These are phyloP conservation scores for Jimgerdemannia lactiflua DNA, from an alignment of 192 early-diverging fungal genomes.

Conservation along the genomic window DNA sequence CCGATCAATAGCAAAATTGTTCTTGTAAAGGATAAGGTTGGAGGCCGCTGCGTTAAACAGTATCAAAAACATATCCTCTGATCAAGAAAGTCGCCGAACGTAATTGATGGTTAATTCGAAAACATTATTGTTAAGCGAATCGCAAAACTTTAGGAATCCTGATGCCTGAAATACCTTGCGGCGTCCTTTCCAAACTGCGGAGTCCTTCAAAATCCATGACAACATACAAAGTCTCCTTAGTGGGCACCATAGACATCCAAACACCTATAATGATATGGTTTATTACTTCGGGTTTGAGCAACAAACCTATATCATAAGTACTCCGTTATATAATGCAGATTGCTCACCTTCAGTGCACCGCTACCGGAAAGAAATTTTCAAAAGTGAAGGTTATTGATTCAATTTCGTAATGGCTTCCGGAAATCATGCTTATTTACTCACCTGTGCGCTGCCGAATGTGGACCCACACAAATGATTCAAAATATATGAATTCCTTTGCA, in stretches of 20 bases:
- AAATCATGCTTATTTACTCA: not conserved
- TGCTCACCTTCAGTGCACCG: not conserved
- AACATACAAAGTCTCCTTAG: slow-evolving; percentile 17
- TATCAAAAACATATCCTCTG: not conserved
- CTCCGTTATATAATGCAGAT: no score
- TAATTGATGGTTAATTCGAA: no score
- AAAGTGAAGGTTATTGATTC: not conserved
- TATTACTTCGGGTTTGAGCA: no score
- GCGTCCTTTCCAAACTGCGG: slow-evolving; percentile 15
- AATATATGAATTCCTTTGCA: slow-evolving; percentile 11
- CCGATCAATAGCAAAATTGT: slow-evolving; percentile 15
- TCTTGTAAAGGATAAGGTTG: slow-evolving; percentile 21
- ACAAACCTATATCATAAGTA: no score
- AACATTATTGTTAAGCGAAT: no score
- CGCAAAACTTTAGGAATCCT: no score
- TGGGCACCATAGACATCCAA: not conserved
- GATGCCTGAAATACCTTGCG: slow-evolving; percentile 11
- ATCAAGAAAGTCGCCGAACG: not conserved
- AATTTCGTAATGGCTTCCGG: not conserved
- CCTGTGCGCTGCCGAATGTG: not conserved
- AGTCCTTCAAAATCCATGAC: slow-evolving; percentile 25
- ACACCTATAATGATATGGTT: not conserved
- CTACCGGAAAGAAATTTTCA: not conserved
- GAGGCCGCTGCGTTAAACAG: not conserved
- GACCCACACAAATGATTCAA: slow-evolving; percentile 13